A percentile compares a stretch with the other conserved stretches of the same genome.
phyloP scores from a whole-genome alignment of 1,284 basidiomycete species.

The Pyrrhoderma noxium region DNA sequence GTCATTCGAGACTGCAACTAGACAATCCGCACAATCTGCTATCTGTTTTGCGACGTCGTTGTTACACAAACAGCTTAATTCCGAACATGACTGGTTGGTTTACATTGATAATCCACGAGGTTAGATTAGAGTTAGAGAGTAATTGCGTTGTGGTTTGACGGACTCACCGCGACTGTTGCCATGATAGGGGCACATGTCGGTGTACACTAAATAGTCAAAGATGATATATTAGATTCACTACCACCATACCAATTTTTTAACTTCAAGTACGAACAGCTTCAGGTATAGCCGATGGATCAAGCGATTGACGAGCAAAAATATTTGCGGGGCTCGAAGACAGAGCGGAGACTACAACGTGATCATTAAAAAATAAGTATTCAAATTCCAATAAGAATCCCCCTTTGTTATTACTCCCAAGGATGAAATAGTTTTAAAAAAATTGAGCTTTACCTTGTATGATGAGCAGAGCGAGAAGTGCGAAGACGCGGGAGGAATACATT shows the following conservation, averaged over 20 bases:
- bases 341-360: too few species aligned
- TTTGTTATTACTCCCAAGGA: too few species aligned
- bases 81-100: slow-evolving; percentile 5
- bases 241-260: not conserved
- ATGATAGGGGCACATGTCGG: slow-evolving; percentile 3
- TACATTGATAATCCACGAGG: not conserved
- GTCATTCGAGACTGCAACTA: slow-evolving; percentile 7
- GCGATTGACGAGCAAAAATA: slow-evolving; percentile 2
- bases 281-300: slow-evolving; percentile 5
- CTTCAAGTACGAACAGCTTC: slow-evolving; percentile 1
- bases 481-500: not conserved
- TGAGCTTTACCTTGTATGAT: not conserved
- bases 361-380: too few species aligned
- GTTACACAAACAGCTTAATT: slow-evolving; percentile 14
- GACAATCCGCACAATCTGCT: slow-evolving; percentile 13
- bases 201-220: slow-evolving; percentile 4
- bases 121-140: too few species aligned
- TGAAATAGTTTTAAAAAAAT: not conserved
- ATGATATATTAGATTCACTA: not conserved
- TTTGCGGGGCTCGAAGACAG: not conserved
- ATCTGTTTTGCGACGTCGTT: slow-evolving; percentile 11
- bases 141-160: too few species aligned
- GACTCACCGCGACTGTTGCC: slow-evolving; percentile 4
- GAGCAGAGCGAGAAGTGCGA: slow-evolving; percentile 1
- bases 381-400: not conserved